Evolutionary conservation across 1,139 yeast species (phyloP), one percentile per base, ranked within the genome.

Genomic region (Diutina siamensis): DNA sequence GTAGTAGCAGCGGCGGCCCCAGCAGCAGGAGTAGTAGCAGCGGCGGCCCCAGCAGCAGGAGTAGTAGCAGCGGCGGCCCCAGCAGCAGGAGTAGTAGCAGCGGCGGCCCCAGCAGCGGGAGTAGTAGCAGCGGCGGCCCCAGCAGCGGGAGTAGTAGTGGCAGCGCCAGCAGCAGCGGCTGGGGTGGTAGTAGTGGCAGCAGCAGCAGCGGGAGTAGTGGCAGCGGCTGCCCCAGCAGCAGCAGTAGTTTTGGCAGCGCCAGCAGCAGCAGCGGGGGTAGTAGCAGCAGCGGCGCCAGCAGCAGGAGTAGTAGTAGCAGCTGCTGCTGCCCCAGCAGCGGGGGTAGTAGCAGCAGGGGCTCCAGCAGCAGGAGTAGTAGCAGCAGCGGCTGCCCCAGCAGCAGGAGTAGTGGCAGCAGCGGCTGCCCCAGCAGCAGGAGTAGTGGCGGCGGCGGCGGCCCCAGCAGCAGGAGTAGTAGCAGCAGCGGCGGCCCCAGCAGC

Each of bases 271-370:
- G 13, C 15, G 12, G 34, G 15, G 12, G 34, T 31, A 4, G 27
- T 35, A 21, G 40, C 28, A 21, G 27, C 4, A 17, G 21, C 28
- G 3, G 28, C 40, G 3, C 15, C 40, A 21, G 15, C 40, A 21
- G 28, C 40, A 10, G 40, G 40, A n/a, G 40, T 35, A 21, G 27
- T 35, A n/a, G 40, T 21, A n/a, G 21, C 15, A 21, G 40, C 40
- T 4, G 40, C 21, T 15, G 36, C 36, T 12, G n/a, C 40, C 2
- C 15, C 40, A 7, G 17, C 25, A 19, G 40, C 15, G 15, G 40
- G 10, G 15, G 22, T 18, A 35, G 40, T 19, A 12, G 40, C n/a
- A n/a, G 40, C 21, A 13, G 20, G 12, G 15, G 40, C 40, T 4
- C 21, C 21, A 13, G 40, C 25, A 19, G 40, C 15, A 19, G 20